phyloP scores from a whole-genome alignment of 75 land plant species.

The Picea sitchensis region DNA sequence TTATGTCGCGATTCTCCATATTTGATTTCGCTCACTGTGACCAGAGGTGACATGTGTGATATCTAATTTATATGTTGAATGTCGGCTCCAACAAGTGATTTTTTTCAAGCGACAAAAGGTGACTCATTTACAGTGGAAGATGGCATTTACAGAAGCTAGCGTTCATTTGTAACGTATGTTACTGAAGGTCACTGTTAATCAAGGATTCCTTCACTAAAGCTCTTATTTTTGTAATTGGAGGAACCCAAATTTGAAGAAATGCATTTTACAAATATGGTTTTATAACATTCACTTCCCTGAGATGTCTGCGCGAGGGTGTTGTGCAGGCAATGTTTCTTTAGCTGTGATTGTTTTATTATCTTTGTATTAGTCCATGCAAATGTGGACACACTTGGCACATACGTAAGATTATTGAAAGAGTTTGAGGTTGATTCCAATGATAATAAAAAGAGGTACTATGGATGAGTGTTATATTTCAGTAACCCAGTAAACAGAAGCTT shows the following conservation, averaged over 20 bases:
- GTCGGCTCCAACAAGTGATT: conserved; percentile 9
- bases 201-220: conserved; percentile 3
- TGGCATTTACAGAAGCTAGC: background rate
- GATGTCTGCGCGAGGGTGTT: conserved; percentile 4
- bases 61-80: conserved; percentile 2
- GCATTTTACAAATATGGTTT: conserved; percentile 5
- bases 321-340: background rate
- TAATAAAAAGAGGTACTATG: background rate
- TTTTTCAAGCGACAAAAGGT: conserved; percentile 7
- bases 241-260: conserved; percentile 8
- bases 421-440: background rate
- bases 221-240: background rate
- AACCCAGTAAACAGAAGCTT: background rate
- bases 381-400: conserved; percentile 1
- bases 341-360: background rate
- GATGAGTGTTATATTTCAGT: background rate
- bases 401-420: background rate
- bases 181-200: conserved; percentile 6
- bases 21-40: conserved; percentile 7
- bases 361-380: conserved; percentile 4
- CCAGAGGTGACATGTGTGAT: background rate
- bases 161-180: background rate
- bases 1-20: conserved; percentile 4
- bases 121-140: conserved; percentile 7
- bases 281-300: background rate